phyloP scores from a whole-genome alignment of 306 rosid genomes.

The Vigna reflexopilosa region DNA sequence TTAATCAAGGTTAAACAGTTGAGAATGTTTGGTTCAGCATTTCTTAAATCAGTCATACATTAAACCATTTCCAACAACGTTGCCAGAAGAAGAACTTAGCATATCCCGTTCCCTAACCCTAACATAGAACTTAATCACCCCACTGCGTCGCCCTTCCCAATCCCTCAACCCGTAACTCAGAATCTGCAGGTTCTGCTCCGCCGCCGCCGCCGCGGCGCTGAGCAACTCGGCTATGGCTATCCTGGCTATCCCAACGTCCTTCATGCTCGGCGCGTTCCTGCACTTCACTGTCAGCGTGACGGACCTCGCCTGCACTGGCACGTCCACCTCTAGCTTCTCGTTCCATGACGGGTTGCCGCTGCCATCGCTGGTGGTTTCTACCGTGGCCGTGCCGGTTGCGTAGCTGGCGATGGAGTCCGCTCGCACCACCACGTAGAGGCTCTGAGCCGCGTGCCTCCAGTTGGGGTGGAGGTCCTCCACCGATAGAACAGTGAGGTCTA shows the following conservation, averaged over 20 bases:
- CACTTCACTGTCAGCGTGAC: slow-evolving; percentile 58
- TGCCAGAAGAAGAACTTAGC: not conserved
- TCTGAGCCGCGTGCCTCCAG: slow-evolving; percentile 42
- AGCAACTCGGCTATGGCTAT: slow-evolving; percentile 46
- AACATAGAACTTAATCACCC: slow-evolving; percentile 69
- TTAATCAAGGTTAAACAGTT: no score
- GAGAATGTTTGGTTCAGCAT: no score
- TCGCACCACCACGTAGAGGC: slow-evolving; percentile 53
- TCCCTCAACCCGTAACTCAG: slow-evolving; percentile 71
- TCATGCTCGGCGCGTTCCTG: slow-evolving; percentile 40
- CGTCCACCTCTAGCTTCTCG: slow-evolving; percentile 49
- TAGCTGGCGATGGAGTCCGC: slow-evolving; percentile 44
- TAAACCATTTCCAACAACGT: not conserved
- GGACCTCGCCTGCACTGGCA: slow-evolving; percentile 49
- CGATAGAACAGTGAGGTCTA: slow-evolving; percentile 60
- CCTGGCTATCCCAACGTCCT: slow-evolving; percentile 51
- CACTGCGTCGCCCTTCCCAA: slow-evolving; percentile 57
- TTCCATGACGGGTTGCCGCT: slow-evolving; percentile 51
- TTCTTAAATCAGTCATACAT: no score
- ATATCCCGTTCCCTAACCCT: slow-evolving; percentile 36
- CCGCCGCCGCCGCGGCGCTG: slow-evolving; percentile 38
- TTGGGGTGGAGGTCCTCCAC: slow-evolving; percentile 54
- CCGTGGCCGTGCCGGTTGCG: slow-evolving; percentile 39
- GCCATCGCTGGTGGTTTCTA: not conserved
- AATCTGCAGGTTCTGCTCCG: slow-evolving; percentile 53